Evolutionary conservation across 2,329 filamentous ascomycete species (phyloP).

Genomic region (Colletotrichum sp.): DNA sequence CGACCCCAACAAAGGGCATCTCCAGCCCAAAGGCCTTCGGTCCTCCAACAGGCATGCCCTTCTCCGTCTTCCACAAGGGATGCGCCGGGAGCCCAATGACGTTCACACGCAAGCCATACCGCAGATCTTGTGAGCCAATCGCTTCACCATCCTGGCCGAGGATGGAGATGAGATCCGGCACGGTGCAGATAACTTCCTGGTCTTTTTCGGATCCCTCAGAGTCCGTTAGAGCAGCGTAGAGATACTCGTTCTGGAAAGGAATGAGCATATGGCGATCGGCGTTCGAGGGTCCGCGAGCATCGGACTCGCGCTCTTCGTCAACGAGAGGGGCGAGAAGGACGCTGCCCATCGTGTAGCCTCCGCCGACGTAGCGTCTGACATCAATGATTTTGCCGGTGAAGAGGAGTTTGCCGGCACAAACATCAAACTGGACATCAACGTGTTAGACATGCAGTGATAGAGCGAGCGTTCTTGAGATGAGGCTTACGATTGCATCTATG

Average conservation of each 20-base stretch:
- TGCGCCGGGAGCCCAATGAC: slow-evolving; percentile 56
- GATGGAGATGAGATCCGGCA: slow-evolving; percentile 41
- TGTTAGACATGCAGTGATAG: not conserved
- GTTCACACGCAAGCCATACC: slow-evolving; percentile 54
- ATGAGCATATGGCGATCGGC: slow-evolving; percentile 38
- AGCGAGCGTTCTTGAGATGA: not conserved
- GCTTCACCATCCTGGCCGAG: slow-evolving; percentile 50
- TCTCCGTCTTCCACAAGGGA: slow-evolving; percentile 51
- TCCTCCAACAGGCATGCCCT: slow-evolving; percentile 36
- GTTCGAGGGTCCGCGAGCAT: slow-evolving; percentile 6
- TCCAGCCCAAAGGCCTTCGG: slow-evolving; percentile 37
- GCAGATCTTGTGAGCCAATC: slow-evolving; percentile 53
- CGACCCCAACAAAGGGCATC: slow-evolving; percentile 23
- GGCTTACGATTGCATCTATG: slow-evolving; percentile 26
- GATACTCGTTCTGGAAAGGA: slow-evolving; percentile 47
- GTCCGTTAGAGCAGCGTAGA: slow-evolving; percentile 40
- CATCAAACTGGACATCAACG: slow-evolving; percentile 12
- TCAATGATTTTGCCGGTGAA: slow-evolving; percentile 46
- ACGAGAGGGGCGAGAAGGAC: slow-evolving; percentile 35
- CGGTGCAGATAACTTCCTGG: slow-evolving; percentile 36
- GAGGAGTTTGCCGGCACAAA: slow-evolving; percentile 37
- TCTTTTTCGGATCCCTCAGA: slow-evolving; percentile 31
- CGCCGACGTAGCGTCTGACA: slow-evolving; percentile 39
- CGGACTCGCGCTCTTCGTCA: slow-evolving; percentile 30
- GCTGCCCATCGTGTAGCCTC: slow-evolving; percentile 46